Evolutionary conservation across 1,139 yeast genomes (phyloP).

Genomic region (Pichia sp.): DNA sequence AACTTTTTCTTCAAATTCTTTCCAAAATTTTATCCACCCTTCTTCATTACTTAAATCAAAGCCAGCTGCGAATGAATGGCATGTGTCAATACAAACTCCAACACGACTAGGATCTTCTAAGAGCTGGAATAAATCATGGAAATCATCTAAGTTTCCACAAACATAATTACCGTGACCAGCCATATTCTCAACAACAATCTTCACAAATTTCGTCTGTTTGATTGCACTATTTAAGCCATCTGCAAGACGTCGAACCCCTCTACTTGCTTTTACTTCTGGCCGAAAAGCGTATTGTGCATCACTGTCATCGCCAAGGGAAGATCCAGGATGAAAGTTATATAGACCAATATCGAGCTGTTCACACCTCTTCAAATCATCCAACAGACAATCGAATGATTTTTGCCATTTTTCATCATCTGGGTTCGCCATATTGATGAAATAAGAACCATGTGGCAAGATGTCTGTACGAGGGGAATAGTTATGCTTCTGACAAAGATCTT

Average conservation of each 20-base stretch:
- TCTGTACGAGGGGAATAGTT: slow-evolving; percentile 71
- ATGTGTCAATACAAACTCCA: slow-evolving; percentile 93
- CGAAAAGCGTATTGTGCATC: slow-evolving; percentile 42
- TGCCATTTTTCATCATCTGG: slow-evolving; percentile 76
- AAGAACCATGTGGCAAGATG: slow-evolving; percentile 89
- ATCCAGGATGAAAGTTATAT: slow-evolving; percentile 94
- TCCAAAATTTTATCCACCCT: slow-evolving; percentile 61
- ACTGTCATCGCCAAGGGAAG: slow-evolving; percentile 64
- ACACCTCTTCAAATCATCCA: slow-evolving; percentile 84
- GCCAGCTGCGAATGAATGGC: slow-evolving; percentile 95
- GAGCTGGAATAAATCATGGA: slow-evolving; percentile 63
- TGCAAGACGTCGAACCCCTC: slow-evolving; percentile 40
- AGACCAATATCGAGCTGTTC: slow-evolving; percentile 77
- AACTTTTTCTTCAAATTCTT: slow-evolving; percentile 58
- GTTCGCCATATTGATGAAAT: slow-evolving; percentile 84
- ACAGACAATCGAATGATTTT: slow-evolving; percentile 69
- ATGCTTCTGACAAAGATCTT: slow-evolving; percentile 48
- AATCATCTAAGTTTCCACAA: slow-evolving; percentile 75
- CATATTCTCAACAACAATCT: slow-evolving; percentile 91
- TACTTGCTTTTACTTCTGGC: slow-evolving; percentile 5
- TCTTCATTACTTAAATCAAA: slow-evolving; percentile 66
- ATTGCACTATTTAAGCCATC: slow-evolving; percentile 73
- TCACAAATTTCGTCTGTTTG: slow-evolving; percentile 64
- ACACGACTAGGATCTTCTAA: slow-evolving; percentile 73
- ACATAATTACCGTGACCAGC: slow-evolving; percentile 93